A percentile compares a stretch with the other conserved stretches of the same genome.
Evolutionary conservation across 495 filamentous ascomycete species (phyloP).

Genomic region (Penicillium diatomitis): DNA sequence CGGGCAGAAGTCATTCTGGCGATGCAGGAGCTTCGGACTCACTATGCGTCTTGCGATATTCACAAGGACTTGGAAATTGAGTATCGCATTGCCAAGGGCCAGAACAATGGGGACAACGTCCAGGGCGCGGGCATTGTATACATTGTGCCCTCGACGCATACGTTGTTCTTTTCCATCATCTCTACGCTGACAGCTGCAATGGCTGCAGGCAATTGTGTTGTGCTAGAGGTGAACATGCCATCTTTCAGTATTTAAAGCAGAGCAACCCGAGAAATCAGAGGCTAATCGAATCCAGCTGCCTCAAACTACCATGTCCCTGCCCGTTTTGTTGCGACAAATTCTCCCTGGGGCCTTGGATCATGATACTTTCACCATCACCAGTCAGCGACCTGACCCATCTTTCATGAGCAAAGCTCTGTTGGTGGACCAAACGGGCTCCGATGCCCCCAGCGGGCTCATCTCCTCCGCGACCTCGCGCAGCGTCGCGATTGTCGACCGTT

Average conservation of each 20-base stretch:
- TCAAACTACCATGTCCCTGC: slow-evolving; percentile 23
- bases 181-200: slow-evolving; percentile 39
- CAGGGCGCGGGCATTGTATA: slow-evolving; percentile 40
- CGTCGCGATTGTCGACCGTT: slow-evolving; percentile 45
- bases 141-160: slow-evolving; percentile 39
- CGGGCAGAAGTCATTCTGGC: slow-evolving; percentile 34
- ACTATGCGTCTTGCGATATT: slow-evolving; percentile 32
- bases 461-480: slow-evolving; percentile 22
- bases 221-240: slow-evolving; percentile 33
- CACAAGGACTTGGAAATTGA: slow-evolving; percentile 34
- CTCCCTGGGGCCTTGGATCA: slow-evolving; percentile 31
- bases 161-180: slow-evolving; percentile 40
- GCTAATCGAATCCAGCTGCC: slow-evolving; percentile 19
- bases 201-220: slow-evolving; percentile 43
- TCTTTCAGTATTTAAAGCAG: neutral
- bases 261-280: neutral
- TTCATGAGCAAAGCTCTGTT: slow-evolving; percentile 12
- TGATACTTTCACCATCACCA: slow-evolving; percentile 33
- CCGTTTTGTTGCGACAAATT: slow-evolving; percentile 29
- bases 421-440: slow-evolving; percentile 11
- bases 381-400: slow-evolving; percentile 12
- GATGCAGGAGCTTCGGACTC: slow-evolving; percentile 31
- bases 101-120: slow-evolving; percentile 19
- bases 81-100: slow-evolving; percentile 38
- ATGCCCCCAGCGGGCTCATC: slow-evolving; percentile 11